phyloP scores from a whole-genome alignment of 441 rosid species.

The Jatropha podagrica region DNA sequence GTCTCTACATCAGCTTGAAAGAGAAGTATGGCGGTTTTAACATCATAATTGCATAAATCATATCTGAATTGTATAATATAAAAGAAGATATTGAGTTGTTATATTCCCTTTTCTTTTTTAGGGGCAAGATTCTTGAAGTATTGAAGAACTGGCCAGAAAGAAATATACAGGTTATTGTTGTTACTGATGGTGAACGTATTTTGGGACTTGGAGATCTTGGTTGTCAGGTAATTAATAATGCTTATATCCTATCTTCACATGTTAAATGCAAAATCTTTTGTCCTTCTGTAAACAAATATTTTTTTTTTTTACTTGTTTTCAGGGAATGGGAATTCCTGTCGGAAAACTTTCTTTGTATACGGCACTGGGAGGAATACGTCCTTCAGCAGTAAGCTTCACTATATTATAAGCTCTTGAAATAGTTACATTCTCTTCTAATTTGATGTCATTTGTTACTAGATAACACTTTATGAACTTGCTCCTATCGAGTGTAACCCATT shows the following conservation, averaged over 20 bases:
- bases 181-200: conserved; percentile 91
- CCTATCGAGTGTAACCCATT: no score
- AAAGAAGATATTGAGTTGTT: conserved; percentile 17
- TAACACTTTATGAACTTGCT: background rate
- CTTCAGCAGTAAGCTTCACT: conserved; percentile 66
- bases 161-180: conserved; percentile 86
- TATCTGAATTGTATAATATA: conserved; percentile 16
- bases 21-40: conserved; percentile 55
- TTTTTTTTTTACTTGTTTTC: conserved; percentile 17
- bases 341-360: conserved; percentile 88
- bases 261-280: no score
- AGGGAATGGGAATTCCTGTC: conserved; percentile 99
- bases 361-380: conserved; percentile 88
- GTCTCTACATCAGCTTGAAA: conserved; percentile 89
- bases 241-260: background rate
- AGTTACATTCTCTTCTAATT: background rate
- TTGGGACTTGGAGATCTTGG: conserved; percentile 96
- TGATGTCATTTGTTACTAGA: background rate
- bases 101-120: conserved; percentile 25
- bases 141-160: conserved; percentile 92
- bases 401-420: background rate
- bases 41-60: background rate
- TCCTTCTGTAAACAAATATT: no score
- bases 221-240: conserved; percentile 70
- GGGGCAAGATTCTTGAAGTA: conserved; percentile 87